phyloP scores from a whole-genome alignment of 805 yeast genomes.

The Kluyveromyces aestuarii region DNA sequence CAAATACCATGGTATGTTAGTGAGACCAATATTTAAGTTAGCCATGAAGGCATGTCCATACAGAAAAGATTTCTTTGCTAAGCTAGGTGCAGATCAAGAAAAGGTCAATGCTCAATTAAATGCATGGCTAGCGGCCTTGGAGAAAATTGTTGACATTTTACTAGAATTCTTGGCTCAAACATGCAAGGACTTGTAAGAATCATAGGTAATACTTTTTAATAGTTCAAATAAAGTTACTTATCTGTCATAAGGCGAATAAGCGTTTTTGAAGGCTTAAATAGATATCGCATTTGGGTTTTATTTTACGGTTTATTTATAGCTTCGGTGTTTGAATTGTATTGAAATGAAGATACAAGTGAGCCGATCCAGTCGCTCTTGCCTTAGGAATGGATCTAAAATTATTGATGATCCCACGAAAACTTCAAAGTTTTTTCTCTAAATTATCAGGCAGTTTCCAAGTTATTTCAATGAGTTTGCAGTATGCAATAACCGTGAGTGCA shows the following conservation, averaged over 20 bases:
- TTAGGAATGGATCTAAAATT: too few species aligned
- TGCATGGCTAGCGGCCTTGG: slow-evolving; percentile 71
- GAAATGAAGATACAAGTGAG: too few species aligned
- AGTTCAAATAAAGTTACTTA: background rate
- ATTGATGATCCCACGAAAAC: too few species aligned
- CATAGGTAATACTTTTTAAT: background rate
- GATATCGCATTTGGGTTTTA: background rate
- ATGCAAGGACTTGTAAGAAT: slow-evolving; percentile 6
- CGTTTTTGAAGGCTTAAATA: background rate
- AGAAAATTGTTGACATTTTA: slow-evolving; percentile 61
- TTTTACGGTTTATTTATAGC: too few species aligned
- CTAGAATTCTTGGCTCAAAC: slow-evolving; percentile 57
- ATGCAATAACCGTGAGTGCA: too few species aligned
- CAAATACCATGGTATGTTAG: slow-evolving; percentile 71
- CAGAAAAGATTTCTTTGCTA: slow-evolving; percentile 73
- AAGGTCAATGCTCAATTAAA: slow-evolving; percentile 56
- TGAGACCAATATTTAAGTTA: slow-evolving; percentile 80
- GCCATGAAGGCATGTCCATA: slow-evolving; percentile 96
- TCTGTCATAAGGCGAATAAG: background rate
- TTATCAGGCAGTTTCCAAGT: too few species aligned
- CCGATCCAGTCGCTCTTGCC: too few species aligned
- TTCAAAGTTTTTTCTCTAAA: too few species aligned
- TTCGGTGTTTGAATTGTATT: too few species aligned
- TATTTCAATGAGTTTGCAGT: too few species aligned
- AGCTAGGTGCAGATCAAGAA: slow-evolving; percentile 68